Conservation (phyloP, 2,329 filamentous ascomycete genomes). For the Huntiella bhutanensis region DNA sequence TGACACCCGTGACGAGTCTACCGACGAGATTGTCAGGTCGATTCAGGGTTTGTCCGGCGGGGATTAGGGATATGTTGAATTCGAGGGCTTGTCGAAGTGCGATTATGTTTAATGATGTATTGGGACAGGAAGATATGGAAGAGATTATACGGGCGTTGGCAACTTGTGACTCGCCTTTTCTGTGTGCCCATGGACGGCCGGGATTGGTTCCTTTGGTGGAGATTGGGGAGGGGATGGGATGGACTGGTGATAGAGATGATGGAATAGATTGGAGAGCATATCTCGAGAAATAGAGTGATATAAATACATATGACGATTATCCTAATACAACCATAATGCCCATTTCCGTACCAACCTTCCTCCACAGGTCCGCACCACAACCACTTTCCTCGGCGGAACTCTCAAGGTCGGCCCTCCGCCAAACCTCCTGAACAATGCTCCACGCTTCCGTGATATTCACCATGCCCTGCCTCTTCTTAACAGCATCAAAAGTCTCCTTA, state of each 20-base stretch:
- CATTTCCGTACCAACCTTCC: conserved; percentile 37
- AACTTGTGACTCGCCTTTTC: conserved; percentile 53
- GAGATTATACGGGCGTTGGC: conserved; percentile 38
- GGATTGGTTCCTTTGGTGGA: conserved; percentile 45
- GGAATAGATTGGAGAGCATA: conserved; percentile 5
- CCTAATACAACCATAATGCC: conserved; percentile 42
- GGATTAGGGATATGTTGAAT: conserved; percentile 58
- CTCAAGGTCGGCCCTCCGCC: conserved; percentile 29
- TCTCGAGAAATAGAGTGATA: neutral
- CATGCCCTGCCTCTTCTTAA: conserved; percentile 43
- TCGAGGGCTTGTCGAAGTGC: conserved; percentile 63
- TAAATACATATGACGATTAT: conserved; percentile 16
- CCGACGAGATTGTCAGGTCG: conserved; percentile 13
- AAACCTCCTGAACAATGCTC: conserved; percentile 42
- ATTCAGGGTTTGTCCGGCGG: conserved; percentile 52
- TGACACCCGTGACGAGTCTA: no score
- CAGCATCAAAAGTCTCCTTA: conserved; percentile 29
- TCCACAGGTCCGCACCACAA: conserved; percentile 28
- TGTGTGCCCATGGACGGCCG: conserved; percentile 63
- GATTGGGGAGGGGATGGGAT: conserved; percentile 18
- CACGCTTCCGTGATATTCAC: conserved; percentile 43
- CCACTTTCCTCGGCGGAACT: neutral
- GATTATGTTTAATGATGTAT: conserved; percentile 68
- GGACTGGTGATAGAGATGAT: neutral
- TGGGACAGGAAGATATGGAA: conserved; percentile 39